A percentile compares a stretch with the other conserved stretches of the same genome.
These are phyloP conservation scores for Tolypocladium paradoxum DNA, from an alignment of 2,329 filamentous ascomycete species.

Conservation along the genomic window DNA sequence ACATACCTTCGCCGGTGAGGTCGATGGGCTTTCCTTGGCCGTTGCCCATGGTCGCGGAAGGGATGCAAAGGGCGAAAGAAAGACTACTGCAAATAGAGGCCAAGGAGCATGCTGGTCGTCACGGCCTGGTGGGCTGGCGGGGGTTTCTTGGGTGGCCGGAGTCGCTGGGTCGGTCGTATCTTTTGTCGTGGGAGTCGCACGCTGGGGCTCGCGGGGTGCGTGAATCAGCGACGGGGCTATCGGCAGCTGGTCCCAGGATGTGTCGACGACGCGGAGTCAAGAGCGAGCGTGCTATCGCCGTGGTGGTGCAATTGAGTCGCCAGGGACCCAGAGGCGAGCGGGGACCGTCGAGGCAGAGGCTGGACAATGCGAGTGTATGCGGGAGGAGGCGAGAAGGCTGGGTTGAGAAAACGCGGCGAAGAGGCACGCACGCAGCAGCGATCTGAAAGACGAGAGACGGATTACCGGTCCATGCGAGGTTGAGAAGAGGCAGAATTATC, in stretches of 20 bases:
- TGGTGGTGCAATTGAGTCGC: not conserved
- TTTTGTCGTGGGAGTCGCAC: not conserved
- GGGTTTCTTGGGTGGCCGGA: not conserved
- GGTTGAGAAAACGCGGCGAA: no score
- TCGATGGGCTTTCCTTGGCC: constrained; percentile 88
- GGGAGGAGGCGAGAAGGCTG: not conserved
- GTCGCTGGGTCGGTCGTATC: not conserved
- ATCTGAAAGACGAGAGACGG: not conserved
- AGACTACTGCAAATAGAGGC: constrained; percentile 12
- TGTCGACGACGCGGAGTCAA: not conserved
- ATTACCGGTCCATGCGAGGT: not conserved
- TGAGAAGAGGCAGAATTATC: not conserved
- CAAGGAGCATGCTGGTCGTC: constrained; percentile 14
- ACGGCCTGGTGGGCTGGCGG: constrained; percentile 1
- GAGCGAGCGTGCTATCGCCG: not conserved
- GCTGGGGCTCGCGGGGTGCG: constrained; percentile 1
- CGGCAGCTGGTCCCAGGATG: not conserved
- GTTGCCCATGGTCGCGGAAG: constrained; percentile 74
- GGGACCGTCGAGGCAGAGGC: not conserved
- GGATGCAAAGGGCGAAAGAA: constrained; percentile 12
- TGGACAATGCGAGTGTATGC: not conserved
- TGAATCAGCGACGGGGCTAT: not conserved
- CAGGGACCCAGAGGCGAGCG: not conserved
- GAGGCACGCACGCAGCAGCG: not conserved
- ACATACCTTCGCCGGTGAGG: constrained; percentile 79